Percentiles rank a stretch among this genome's conserved stretches.
Conservation (phyloP, 2,329 filamentous ascomycete genomes). For the Botrytis medusae region DNA sequence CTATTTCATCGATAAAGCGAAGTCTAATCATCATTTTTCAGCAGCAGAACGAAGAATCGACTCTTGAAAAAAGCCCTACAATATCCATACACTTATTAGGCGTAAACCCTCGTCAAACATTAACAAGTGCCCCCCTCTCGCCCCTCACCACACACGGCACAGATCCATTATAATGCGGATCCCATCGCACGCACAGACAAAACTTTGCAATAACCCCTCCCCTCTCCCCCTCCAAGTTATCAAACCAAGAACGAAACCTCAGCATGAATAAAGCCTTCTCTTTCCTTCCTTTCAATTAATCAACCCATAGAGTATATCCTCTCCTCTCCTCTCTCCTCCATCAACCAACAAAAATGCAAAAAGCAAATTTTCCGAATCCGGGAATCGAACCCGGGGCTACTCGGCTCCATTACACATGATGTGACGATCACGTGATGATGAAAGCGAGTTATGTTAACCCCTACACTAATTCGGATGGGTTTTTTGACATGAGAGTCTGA, state of each 20-base stretch:
- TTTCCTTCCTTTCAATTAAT: too few relatives aligned
- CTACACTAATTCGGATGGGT: neutral
- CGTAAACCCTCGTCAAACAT: neutral
- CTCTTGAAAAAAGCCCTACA: neutral
- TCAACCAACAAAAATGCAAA: neutral
- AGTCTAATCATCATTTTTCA: neutral
- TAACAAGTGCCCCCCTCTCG: neutral
- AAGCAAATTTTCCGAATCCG: neutral
- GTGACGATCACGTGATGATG: fast-evolving
- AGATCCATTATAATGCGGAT: neutral
- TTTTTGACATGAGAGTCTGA: fast-evolving
- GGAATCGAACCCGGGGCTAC: slow-evolving; percentile 1
- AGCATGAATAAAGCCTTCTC: neutral
- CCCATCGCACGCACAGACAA: neutral
- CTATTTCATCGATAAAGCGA: too few relatives aligned
- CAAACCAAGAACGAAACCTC: too few relatives aligned
- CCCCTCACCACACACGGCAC: neutral
- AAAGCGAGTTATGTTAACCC: slow-evolving; percentile 3
- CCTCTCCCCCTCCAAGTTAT: neutral
- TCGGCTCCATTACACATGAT: neutral
- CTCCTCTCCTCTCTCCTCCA: too few relatives aligned
- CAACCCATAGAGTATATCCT: too few relatives aligned
- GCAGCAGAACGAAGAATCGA: neutral
- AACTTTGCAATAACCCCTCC: neutral
- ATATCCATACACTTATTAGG: neutral